phyloP scores from a whole-genome alignment of 2,329 filamentous ascomycete genomes.

The Apiospora sp. region DNA sequence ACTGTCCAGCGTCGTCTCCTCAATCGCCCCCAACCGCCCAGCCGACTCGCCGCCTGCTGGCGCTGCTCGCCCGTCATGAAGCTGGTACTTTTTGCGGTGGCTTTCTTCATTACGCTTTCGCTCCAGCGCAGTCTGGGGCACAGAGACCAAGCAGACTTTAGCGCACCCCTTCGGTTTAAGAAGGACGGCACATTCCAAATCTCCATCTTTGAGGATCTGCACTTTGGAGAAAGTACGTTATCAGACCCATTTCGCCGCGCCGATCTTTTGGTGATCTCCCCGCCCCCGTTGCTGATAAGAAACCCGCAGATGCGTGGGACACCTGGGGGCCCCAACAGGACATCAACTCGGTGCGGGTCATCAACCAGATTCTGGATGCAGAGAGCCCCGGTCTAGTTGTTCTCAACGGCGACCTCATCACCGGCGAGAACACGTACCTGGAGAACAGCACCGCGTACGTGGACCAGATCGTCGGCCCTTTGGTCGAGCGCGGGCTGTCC shows the following conservation, averaged over 20 bases:
- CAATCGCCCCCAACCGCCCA: neutral
- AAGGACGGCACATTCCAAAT: slow-evolving; percentile 58
- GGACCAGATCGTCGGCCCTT: slow-evolving; percentile 64
- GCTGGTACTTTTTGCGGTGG: slow-evolving; percentile 6
- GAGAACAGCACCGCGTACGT: slow-evolving; percentile 65
- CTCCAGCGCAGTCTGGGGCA: neutral
- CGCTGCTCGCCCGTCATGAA: slow-evolving; percentile 3
- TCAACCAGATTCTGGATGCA: slow-evolving; percentile 63
- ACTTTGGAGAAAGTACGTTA: slow-evolving; percentile 71
- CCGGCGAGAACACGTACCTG: slow-evolving; percentile 67
- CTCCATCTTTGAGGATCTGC: slow-evolving; percentile 72
- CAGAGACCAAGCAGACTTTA: neutral
- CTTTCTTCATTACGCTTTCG: neutral
- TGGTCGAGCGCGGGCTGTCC: slow-evolving; percentile 60
- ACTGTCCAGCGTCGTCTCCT: neutral
- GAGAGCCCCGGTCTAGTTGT: slow-evolving; percentile 69
- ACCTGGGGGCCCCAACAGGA: slow-evolving; percentile 62
- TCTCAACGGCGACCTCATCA: slow-evolving; percentile 76
- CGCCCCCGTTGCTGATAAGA: neutral
- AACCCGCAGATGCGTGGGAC: slow-evolving; percentile 50
- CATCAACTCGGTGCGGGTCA: slow-evolving; percentile 61
- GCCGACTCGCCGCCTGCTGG: neutral
- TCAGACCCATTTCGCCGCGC: neutral
- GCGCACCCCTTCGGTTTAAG: slow-evolving; percentile 45
- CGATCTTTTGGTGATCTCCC: too few relatives aligned